Conservation (phyloP, 306 rosid genomes). For the Lablab purpureus region DNA sequence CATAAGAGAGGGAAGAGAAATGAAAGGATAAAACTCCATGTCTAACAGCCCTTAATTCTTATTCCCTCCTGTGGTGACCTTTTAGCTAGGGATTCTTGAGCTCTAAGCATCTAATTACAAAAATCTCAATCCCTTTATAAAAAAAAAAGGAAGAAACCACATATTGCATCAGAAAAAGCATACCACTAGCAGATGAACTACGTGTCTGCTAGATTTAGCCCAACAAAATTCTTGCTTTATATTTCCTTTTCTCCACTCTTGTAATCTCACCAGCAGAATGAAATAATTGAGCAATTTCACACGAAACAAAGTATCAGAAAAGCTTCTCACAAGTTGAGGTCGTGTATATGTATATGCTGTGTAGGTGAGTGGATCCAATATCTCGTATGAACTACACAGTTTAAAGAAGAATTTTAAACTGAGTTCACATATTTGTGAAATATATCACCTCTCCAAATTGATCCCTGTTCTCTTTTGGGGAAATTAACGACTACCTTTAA, state of each 20-base stretch:
- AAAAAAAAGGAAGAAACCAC: background rate
- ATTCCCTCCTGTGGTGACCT: background rate
- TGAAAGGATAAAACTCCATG: background rate
- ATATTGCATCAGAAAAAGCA: conserved; percentile 29
- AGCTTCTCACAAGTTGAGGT: conserved; percentile 14
- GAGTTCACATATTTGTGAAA: background rate
- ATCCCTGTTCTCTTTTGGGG: background rate
- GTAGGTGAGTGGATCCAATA: background rate
- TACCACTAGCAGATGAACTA: conserved; percentile 4
- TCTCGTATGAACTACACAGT: conserved; percentile 10
- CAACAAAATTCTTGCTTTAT: background rate
- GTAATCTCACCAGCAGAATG: background rate
- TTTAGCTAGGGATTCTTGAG: background rate
- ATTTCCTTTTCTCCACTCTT: background rate
- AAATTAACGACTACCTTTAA: background rate
- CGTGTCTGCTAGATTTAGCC: background rate
- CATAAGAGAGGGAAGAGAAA: background rate
- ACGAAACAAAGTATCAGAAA: background rate
- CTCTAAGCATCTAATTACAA: background rate
- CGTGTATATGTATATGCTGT: background rate
- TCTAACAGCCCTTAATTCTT: background rate
- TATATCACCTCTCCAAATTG: background rate
- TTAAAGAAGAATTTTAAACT: background rate
- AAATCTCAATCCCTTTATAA: background rate
- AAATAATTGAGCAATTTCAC: background rate